Base-by-base conservation (phyloP, 805 yeast species). In the Cyberlindnera saturnus region DNA sequence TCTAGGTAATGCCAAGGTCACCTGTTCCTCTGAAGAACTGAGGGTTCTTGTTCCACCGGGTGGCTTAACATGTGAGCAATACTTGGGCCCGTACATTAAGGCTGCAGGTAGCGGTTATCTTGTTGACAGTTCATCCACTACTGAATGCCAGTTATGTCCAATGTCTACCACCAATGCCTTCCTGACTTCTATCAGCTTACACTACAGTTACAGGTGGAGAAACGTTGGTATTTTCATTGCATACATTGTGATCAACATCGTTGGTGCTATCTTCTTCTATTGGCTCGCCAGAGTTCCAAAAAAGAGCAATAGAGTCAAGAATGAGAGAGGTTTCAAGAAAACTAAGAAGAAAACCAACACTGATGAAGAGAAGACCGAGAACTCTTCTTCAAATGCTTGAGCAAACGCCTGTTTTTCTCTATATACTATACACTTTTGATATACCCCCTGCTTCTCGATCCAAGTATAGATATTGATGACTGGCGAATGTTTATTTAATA, bases 271-370 rank as follows among this genome's bases (percentile, higher is more conserved):
- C 2, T 73, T 68, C 55, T 54, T 71, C 48, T 73, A 82, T 70
- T 80, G 85, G 53, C 38, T 47, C 35, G 82, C 80, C 11, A 77
- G 93, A 71, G 91, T 84, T 47, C 93, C 93, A 43, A 82, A 82
- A 73, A 54, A 75, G 72, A 33, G 65, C 74, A 49, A 60, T 29
- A 37, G 40, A 37, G 40, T 37, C 17, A 29, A 37, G 18, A 34
- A 37, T 67, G 85, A 57, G 23, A 19, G 8, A 19, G 8, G 6
- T 19, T 7, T 7, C 23, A 81, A 56, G 71, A 77, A 56, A 81
- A 84, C 28, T 4, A 23, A 23, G 56, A 86, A 82, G 38, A 86
- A 96, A 96, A 64, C 74, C 60, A 71, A 73, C 40, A 85, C 95
- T 32, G 63, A 63, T 0, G 89, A 86, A 59, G 76, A 74, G 53